These are phyloP conservation scores for Endocalyx cinctus DNA, from an alignment of 2,329 filamentous ascomycete species.

Conservation along the genomic window DNA sequence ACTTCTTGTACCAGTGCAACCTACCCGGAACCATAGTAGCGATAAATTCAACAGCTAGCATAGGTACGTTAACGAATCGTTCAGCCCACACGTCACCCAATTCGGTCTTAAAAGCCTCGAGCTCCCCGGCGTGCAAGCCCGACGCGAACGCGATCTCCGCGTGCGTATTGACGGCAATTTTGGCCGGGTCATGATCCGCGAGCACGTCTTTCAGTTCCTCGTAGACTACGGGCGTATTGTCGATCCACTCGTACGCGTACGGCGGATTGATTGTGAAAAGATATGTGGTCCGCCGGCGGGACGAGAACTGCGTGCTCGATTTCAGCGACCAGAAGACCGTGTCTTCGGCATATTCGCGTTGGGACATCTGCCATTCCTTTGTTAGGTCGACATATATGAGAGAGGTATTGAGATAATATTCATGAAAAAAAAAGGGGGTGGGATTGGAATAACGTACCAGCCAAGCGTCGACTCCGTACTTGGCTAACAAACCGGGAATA, in stretches of 20 bases:
- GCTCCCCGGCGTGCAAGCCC: conserved; percentile 45
- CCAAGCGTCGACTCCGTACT: conserved; percentile 44
- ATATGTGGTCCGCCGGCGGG: conserved; percentile 44
- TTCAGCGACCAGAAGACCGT: conserved; percentile 49
- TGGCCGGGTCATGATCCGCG: conserved; percentile 28
- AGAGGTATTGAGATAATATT: neutral
- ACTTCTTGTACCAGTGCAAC: conserved; percentile 37
- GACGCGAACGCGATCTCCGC: conserved; percentile 40
- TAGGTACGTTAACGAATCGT: conserved; percentile 36
- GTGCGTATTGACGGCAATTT: conserved; percentile 41
- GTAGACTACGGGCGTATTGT: conserved; percentile 42
- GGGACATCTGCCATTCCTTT: conserved; percentile 36
- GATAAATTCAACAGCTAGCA: conserved; percentile 42
- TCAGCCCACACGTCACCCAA: conserved; percentile 35
- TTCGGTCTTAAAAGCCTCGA: conserved; percentile 27
- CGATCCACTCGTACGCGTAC: conserved; percentile 38
- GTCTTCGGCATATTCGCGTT: conserved; percentile 48
- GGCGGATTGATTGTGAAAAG: conserved; percentile 40
- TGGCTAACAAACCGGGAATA: conserved; percentile 38
- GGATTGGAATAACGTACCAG: conserved; percentile 29
- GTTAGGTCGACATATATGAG: neutral
- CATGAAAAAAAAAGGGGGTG: neutral
- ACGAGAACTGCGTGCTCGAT: conserved; percentile 40
- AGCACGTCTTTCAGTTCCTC: conserved; percentile 33
- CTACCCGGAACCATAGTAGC: conserved; percentile 37